Base-by-base conservation (phyloP, 2,329 filamentous ascomycete species). In the Neurospora crassa region DNA sequence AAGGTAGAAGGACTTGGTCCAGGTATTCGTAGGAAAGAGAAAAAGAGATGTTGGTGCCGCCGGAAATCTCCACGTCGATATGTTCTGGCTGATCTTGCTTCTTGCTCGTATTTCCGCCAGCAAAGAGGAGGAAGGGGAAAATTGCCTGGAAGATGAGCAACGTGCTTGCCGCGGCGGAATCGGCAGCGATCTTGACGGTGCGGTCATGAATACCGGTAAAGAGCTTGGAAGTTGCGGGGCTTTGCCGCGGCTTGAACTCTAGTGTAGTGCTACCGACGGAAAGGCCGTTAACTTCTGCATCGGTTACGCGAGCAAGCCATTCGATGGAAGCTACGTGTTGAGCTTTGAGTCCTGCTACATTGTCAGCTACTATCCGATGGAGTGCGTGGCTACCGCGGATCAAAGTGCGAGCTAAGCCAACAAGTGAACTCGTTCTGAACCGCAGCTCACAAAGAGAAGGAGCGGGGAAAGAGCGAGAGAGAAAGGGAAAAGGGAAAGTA, bases 11-110 rank as follows among this genome's bases (percentile, higher is more conserved):
- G 0, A 90, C 85, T 75, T 90, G 88, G 75, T 89, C 86, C 3
- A 90, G 79, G 75, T 90, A 91, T 75, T 91, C 88, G 72, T 83
- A 89, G n/a, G 84, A 87, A 1, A 83, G 81, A 0, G 87, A 88
- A 75, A 83, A 88, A 11, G 82, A 80, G 2, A 87, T 84, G 73
- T 90, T 90, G 1, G 88, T 90, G 18, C 88, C 88, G 5, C 88
- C 88, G 1, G 83, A 81, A 7, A 90, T 84, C 20, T 83, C 81
- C 5, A 90, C 74, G 40, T 82, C 81, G 29, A 89, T 79, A 1
- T 84, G 82, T 37, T 83, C 80, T 2, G 43, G 34, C 10, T 34
- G 37, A 5, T 63, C 53, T 63, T 63, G 53, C 14, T 24, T 63
- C 53, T 63, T 12, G 7, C 75, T 78, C n/a, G 73, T 76, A 7